A percentile compares a stretch with the other conserved stretches of the same genome.
Evolutionary conservation across 2,329 filamentous ascomycete genomes (phyloP).

Genomic region (Passalora sequoiae): DNA sequence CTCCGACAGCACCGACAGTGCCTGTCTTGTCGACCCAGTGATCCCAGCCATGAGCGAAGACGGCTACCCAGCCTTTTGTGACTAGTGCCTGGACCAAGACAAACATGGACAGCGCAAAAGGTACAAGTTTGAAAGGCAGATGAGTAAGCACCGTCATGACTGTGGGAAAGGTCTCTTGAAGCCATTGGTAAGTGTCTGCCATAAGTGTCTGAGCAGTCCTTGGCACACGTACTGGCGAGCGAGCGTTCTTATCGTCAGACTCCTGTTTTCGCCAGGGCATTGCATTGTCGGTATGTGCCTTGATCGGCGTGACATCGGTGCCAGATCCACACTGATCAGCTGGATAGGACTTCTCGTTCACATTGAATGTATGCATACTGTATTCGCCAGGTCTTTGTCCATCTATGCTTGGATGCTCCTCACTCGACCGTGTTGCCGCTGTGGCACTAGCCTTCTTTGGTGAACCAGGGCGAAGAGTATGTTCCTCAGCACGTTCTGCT

Average conservation of each 20-base stretch:
- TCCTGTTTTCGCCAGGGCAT: background rate
- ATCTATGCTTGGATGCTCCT: background rate
- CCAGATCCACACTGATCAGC: background rate
- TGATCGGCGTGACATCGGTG: background rate
- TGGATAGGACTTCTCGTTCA: background rate
- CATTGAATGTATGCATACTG: background rate
- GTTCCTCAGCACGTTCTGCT: conserved; percentile 38
- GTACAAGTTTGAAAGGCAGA: conserved; percentile 62
- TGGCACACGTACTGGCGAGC: background rate
- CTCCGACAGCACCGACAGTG: conserved; percentile 61
- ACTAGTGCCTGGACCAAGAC: conserved; percentile 67
- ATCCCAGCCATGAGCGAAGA: conserved; percentile 67
- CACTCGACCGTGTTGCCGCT: background rate
- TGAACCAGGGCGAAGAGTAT: background rate
- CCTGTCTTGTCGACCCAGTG: conserved; percentile 67
- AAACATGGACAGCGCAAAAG: conserved; percentile 71
- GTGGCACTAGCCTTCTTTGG: background rate
- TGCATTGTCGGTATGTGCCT: background rate
- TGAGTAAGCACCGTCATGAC: conserved; percentile 60
- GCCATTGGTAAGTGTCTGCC: conserved; percentile 50
- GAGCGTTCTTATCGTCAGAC: conserved; percentile 16
- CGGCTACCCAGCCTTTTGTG: conserved; percentile 66
- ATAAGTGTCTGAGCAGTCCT: conserved; percentile 52
- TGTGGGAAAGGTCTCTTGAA: conserved; percentile 66
- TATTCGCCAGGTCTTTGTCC: background rate